Base-by-base conservation (phyloP, 257 asterid genomes). In the Solanum stenotomum region DNA sequence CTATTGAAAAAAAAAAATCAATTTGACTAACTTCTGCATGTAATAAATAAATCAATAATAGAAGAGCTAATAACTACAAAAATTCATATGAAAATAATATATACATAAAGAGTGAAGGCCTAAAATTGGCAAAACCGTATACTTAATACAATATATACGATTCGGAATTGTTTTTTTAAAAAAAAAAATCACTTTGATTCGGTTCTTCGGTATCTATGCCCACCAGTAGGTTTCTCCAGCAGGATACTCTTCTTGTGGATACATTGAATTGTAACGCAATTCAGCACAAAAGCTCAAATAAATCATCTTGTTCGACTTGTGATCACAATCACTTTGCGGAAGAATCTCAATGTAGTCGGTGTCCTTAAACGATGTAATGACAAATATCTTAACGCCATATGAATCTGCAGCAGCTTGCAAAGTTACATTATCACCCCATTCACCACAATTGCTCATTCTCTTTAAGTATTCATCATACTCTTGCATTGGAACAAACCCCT, bases 341-440 rank as follows among this genome's bases (percentile, higher is more conserved):
- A 95, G 92, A 88, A 96, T 94, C 93, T 96, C 98, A 76, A 95
- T 95, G 88, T 95, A 95, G 91, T 98, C 95, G 1, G 98, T 94
- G 86, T 96, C 98, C 92, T 94, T 96, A 91, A 93, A 96, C 29
- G 99, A 96, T 5, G 99, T 95, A 52, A 96, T 86, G 82, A 96
- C 92, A 88, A 94, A 91, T 83, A 96, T 92, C 95, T 94, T 95
- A 88, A 95, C 83, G 31, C 98, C 99, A 85, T 89, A 96, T 70
- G 37, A 70, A 92, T 96, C 99, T 71, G 98, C 95, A 52, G 98
- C 98, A n/a, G 98, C 99, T 90, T 95, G 98, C 91, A 96, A 89
- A 16, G 99, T 96, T 90, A 95, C 90, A 85, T 96, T 98, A 90
- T 96, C 98, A 10, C 99, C 99, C 99, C 99, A 96, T 93, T 96